phyloP scores from a whole-genome alignment of 2,329 filamentous ascomycete species.

The Talaromyces pinophilus region DNA sequence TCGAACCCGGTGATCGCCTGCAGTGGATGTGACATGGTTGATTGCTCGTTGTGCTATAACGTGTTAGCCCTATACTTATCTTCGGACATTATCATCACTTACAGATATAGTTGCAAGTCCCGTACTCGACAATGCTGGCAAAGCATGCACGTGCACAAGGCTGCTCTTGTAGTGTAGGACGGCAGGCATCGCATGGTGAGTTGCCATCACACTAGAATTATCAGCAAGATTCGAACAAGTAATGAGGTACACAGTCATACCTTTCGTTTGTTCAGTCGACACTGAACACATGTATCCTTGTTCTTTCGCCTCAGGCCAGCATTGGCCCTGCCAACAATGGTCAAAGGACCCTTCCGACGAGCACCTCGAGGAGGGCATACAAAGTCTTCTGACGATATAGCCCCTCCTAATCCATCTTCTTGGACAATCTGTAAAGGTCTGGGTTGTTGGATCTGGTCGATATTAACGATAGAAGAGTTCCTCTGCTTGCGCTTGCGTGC shows the following conservation, averaged over 20 bases:
- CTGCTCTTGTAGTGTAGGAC: slow-evolving; percentile 45
- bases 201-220: slow-evolving; percentile 43
- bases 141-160: slow-evolving; percentile 49
- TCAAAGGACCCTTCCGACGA: slow-evolving; percentile 46
- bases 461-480: slow-evolving; percentile 29
- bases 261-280: slow-evolving; percentile 48
- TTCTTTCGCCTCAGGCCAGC: slow-evolving; percentile 47
- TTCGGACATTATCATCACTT: slow-evolving; percentile 24
- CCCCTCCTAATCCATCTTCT: slow-evolving; percentile 46
- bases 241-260: slow-evolving; percentile 27
- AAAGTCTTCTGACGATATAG: slow-evolving; percentile 45
- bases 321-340: slow-evolving; percentile 43
- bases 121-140: slow-evolving; percentile 47
- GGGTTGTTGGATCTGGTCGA: slow-evolving; percentile 33
- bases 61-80: neutral
- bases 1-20: slow-evolving; percentile 35
- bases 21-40: slow-evolving; percentile 44
- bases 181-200: slow-evolving; percentile 46
- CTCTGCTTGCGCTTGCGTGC: slow-evolving; percentile 41
- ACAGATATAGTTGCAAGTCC: slow-evolving; percentile 51
- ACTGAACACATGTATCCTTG: slow-evolving; percentile 49
- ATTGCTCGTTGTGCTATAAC: slow-evolving; percentile 45
- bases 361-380: slow-evolving; percentile 46
- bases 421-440: slow-evolving; percentile 47
- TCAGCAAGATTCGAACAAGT: neutral